These are phyloP conservation scores for Arthromyces matolae DNA, from an alignment of 768 basidiomycete genomes.

Conservation along the genomic window DNA sequence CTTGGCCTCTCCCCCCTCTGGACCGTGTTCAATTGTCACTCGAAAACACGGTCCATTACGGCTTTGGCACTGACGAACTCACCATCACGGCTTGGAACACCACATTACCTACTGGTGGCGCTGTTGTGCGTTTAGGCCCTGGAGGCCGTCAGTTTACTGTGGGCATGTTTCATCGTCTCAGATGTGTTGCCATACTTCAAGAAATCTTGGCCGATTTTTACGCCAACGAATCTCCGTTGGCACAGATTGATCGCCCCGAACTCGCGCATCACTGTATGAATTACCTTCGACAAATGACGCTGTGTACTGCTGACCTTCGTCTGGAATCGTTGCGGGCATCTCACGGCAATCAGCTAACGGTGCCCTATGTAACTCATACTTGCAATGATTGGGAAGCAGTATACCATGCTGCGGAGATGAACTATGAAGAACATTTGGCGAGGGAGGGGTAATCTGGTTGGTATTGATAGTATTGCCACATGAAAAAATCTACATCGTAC, in stretches of 20 bases:
- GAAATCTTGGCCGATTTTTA: constrained; percentile 11
- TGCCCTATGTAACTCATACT: constrained; percentile 13
- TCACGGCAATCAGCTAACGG: constrained; percentile 10
- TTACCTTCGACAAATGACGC: constrained; percentile 22
- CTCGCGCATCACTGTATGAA: constrained; percentile 19
- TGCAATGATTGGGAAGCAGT: constrained; percentile 17
- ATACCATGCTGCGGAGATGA: constrained; percentile 12
- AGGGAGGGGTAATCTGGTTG: background rate
- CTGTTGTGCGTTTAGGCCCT: constrained; percentile 20
- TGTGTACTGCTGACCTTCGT: constrained; percentile 16
- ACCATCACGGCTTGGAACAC: constrained; percentile 21
- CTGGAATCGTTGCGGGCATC: constrained; percentile 10
- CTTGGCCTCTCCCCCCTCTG: constrained; percentile 13
- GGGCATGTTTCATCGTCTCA: constrained; percentile 35
- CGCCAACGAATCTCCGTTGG: background rate
- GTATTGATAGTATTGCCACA: background rate
- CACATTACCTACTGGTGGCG: constrained; percentile 19
- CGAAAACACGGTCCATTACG: constrained; percentile 21
- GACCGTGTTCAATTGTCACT: constrained; percentile 19
- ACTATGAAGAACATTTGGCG: background rate
- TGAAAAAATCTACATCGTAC: no score
- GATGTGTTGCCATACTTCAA: constrained; percentile 31
- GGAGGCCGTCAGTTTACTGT: constrained; percentile 27
- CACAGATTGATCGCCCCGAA: background rate
- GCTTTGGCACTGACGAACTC: constrained; percentile 15